Evolutionary conservation across 257 asterid genomes (phyloP), one percentile per base, ranked within the genome.

Genomic region (Fraxinus excelsior): DNA sequence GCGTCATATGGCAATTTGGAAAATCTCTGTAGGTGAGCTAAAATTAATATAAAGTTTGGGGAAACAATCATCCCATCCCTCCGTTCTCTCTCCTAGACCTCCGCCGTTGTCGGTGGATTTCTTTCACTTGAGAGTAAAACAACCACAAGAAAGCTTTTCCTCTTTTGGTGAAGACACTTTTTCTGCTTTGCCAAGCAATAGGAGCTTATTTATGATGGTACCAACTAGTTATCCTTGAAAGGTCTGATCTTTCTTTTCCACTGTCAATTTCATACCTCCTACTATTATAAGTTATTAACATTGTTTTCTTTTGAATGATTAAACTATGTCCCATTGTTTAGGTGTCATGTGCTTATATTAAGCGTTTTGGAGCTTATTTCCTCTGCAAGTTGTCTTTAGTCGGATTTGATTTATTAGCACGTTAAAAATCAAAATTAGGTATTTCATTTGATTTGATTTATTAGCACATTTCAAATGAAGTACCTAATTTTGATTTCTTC

Each of bases 321-420:
- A 18, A 16, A 53, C 62, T 4, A 53, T 19, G 26, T 51, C 62
- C 23, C 9, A 53, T 5, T 53, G 23, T 53, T 26, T 51, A 51
- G 62, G 62, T 53, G 49, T 40, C 49, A 18, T 19, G 62, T 53
- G 25, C 26, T 21, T 44, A 46, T 32, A 19, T 1, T 21, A 44
- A 46, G 70, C 72, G 64, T 32, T 72, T 25, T 60, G 58, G 56
- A 49, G 28, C 34, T 72, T 32, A 74, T 74, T 70, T 34, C 64
- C 80, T 62, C 46, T 82, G 73, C 86, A 87, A 87, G 90, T 87
- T 87, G 90, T 72, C 77, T 84, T 74, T 86, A 80, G 51, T 87
- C 88, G 56, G 90, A 87, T 31, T 31, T 31, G 5, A 31, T 31
- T 31, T 31, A 31, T 31, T 31, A 31, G 5, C 34, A 3, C 0